Conservation (phyloP, 768 basidiomycete species). For the Holtermannia corniformis region DNA sequence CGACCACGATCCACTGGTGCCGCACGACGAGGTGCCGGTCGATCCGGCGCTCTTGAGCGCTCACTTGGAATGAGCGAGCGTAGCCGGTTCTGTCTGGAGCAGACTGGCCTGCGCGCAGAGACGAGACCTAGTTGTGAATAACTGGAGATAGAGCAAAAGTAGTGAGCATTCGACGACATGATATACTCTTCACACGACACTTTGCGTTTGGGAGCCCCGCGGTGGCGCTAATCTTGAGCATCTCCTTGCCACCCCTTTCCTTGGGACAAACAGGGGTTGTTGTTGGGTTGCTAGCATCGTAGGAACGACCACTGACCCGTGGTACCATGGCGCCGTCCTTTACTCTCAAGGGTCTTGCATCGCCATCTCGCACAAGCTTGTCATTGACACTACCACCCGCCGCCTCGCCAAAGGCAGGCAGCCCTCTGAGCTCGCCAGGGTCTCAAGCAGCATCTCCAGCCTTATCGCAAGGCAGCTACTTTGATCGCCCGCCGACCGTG, state of each 20-base stretch:
- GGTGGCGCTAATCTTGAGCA: too few relatives aligned
- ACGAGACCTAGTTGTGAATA: too few relatives aligned
- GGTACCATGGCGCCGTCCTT: conserved; percentile 2
- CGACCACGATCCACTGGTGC: too few relatives aligned
- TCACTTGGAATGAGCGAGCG: background rate
- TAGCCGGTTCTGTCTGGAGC: too few relatives aligned
- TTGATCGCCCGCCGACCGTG: background rate
- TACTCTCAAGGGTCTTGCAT: conserved; percentile 1
- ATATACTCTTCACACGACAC: too few relatives aligned
- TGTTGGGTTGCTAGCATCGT: too few relatives aligned
- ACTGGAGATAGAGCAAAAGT: too few relatives aligned
- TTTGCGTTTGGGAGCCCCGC: too few relatives aligned
- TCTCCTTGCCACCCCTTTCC: too few relatives aligned
- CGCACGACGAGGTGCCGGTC: background rate
- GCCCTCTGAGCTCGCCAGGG: background rate
- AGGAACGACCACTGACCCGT: background rate
- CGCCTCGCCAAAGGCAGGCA: background rate
- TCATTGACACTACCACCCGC: background rate
- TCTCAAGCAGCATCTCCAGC: background rate
- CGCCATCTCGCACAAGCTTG: background rate
- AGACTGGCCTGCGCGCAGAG: too few relatives aligned
- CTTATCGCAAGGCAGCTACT: background rate
- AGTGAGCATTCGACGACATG: too few relatives aligned
- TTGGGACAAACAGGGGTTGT: too few relatives aligned
- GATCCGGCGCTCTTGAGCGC: background rate